These are phyloP conservation scores for Fomitopsis pulvina DNA, from an alignment of 768 basidiomycete genomes.

Conservation along the genomic window DNA sequence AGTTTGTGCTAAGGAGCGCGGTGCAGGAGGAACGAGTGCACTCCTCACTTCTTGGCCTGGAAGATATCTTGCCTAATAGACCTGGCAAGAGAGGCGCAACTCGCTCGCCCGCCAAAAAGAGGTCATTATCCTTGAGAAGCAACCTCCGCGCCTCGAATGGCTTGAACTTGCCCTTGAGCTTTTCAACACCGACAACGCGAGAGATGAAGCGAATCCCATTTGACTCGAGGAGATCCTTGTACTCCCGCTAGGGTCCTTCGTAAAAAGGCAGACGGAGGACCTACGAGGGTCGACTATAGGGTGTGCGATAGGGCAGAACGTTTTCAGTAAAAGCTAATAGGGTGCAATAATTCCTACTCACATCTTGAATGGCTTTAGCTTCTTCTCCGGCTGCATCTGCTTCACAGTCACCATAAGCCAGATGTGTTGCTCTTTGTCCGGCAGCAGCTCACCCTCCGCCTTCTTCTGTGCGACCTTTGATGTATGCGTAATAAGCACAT, in stretches of 20 bases:
- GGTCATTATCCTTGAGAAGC: constrained; percentile 79
- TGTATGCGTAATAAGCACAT: constrained; percentile 70
- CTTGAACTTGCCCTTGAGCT: constrained; percentile 92
- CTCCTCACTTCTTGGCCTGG: constrained; percentile 95
- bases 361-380: constrained; percentile 81
- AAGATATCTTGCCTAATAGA: constrained; percentile 86
- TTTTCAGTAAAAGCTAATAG: background rate
- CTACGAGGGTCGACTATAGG: constrained; percentile 80
- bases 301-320: constrained; percentile 62
- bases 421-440: constrained; percentile 75
- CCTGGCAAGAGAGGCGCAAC: constrained; percentile 83
- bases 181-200: constrained; percentile 83
- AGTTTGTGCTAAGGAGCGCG: constrained; percentile 8
- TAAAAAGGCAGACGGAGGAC: constrained; percentile 81
- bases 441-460: constrained; percentile 69
- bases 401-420: constrained; percentile 90
- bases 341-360: constrained; percentile 35
- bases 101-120: constrained; percentile 92
- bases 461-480: constrained; percentile 54
- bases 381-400: constrained; percentile 65
- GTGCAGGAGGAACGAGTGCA: constrained; percentile 20
- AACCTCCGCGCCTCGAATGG: constrained; percentile 76
- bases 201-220: constrained; percentile 85
- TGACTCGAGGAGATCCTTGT: constrained; percentile 84
- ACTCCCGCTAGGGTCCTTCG: constrained; percentile 95